Percentiles rank a stretch among this genome's conserved stretches.
phyloP scores from a whole-genome alignment of 2,329 filamentous ascomycete species.

The Peltaster fructicola region DNA sequence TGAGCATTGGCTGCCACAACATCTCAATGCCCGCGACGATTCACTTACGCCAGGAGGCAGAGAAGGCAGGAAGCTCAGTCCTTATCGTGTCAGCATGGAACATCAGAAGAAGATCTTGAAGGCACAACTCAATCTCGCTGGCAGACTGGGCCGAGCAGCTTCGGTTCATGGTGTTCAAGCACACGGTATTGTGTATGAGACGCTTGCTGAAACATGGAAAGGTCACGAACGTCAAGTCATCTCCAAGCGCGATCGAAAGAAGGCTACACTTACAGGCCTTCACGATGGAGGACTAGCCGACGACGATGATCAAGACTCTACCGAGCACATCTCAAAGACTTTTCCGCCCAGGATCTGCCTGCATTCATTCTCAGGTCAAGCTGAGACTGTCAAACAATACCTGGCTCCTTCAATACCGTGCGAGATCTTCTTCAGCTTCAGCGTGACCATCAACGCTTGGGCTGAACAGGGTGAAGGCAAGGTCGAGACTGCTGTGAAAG shows the following conservation, averaged over 20 bases:
- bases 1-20: slow-evolving; percentile 31
- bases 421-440: slow-evolving; percentile 77
- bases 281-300: slow-evolving; percentile 5
- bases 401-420: slow-evolving; percentile 54
- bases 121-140: slow-evolving; percentile 55
- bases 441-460: slow-evolving; percentile 54
- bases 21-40: slow-evolving; percentile 25
- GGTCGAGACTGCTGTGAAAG: slow-evolving; percentile 48
- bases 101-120: slow-evolving; percentile 52
- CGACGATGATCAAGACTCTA: slow-evolving; percentile 5
- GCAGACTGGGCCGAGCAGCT: slow-evolving; percentile 44
- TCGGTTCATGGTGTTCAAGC: slow-evolving; percentile 62
- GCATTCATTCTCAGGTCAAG: slow-evolving; percentile 75
- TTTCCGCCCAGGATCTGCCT: slow-evolving; percentile 83
- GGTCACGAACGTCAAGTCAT: slow-evolving; percentile 47
- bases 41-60: slow-evolving; percentile 49
- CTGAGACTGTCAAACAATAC: slow-evolving; percentile 63
- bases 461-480: slow-evolving; percentile 28
- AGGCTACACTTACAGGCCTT: slow-evolving; percentile 5
- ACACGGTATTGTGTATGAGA: slow-evolving; percentile 52
- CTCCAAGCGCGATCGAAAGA: slow-evolving; percentile 38
- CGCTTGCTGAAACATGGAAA: slow-evolving; percentile 48
- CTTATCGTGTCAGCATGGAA: slow-evolving; percentile 46
- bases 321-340: slow-evolving; percentile 27
- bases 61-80: slow-evolving; percentile 50